Evolutionary conservation across 495 filamentous ascomycete species (phyloP).

Genomic region (Xeromyces bisporus): DNA sequence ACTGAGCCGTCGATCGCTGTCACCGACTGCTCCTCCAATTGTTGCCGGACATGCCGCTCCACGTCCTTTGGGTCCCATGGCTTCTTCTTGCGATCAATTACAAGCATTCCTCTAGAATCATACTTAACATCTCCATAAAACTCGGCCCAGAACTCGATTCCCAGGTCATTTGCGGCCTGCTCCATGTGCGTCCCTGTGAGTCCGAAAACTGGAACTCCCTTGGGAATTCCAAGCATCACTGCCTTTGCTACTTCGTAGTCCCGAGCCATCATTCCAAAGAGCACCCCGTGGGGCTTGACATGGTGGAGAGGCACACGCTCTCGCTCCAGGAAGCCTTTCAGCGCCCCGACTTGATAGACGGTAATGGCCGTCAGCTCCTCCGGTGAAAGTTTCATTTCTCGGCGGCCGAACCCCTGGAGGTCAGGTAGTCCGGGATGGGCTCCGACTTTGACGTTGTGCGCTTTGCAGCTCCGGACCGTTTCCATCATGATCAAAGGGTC

Average conservation of each 20-base stretch:
- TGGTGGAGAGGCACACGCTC: slow-evolving; percentile 39
- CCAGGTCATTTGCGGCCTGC: slow-evolving; percentile 32
- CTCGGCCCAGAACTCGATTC: slow-evolving; percentile 39
- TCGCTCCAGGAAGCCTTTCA: slow-evolving; percentile 36
- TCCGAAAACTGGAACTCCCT: slow-evolving; percentile 38
- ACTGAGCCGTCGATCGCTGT: slow-evolving; percentile 27
- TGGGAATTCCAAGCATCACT: slow-evolving; percentile 33
- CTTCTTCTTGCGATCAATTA: slow-evolving; percentile 41
- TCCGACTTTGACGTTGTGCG: slow-evolving; percentile 34
- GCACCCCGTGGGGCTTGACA: slow-evolving; percentile 41
- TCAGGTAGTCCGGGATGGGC: slow-evolving; percentile 47
- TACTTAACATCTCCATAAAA: slow-evolving; percentile 45
- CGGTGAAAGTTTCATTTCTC: slow-evolving; percentile 35
- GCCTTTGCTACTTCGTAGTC: slow-evolving; percentile 34
- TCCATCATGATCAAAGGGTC: slow-evolving; percentile 44
- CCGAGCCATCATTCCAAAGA: slow-evolving; percentile 40
- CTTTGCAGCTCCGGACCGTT: slow-evolving; percentile 38
- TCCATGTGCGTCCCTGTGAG: slow-evolving; percentile 36
- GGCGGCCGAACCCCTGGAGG: slow-evolving; percentile 43
- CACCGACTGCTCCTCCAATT: slow-evolving; percentile 27
- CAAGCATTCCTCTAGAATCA: slow-evolving; percentile 27
- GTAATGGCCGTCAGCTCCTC: slow-evolving; percentile 40
- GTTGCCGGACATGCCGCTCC: slow-evolving; percentile 28
- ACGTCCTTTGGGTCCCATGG: slow-evolving; percentile 30
- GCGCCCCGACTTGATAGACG: slow-evolving; percentile 42